Conservation (phyloP, 2,329 filamentous ascomycete genomes). For the Colletotrichum sp. region DNA sequence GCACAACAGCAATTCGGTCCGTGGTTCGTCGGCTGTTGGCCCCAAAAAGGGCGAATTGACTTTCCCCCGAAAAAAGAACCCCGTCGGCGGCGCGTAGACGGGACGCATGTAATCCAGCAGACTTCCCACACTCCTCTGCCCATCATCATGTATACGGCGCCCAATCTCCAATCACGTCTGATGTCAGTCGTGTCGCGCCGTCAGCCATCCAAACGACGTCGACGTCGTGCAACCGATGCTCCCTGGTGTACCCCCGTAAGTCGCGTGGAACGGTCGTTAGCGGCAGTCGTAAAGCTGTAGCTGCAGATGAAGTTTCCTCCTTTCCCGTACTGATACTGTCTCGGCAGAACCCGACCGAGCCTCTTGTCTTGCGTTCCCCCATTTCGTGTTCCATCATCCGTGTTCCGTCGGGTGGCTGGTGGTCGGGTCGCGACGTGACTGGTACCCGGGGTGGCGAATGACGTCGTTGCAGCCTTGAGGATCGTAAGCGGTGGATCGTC, state of each 20-base stretch:
- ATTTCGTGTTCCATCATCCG: background rate
- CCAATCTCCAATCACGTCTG: background rate
- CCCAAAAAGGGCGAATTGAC: background rate
- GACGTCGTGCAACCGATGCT: background rate
- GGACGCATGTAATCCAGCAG: background rate
- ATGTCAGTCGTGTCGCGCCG: background rate
- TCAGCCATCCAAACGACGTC: background rate
- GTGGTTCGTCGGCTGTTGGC: background rate
- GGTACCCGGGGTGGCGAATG: constrained; percentile 11
- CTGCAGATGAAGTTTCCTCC: background rate
- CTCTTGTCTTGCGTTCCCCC: background rate
- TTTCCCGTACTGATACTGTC: background rate
- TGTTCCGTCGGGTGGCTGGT: background rate
- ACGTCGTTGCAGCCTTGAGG: constrained; percentile 3
- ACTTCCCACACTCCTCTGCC: background rate
- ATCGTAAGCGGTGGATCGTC: background rate
- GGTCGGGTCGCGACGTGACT: background rate
- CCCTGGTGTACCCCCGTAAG: background rate
- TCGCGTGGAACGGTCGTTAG: background rate
- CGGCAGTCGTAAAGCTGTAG: background rate
- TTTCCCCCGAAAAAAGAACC: background rate
- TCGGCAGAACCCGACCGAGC: background rate
- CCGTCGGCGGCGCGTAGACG: background rate
- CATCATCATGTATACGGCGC: background rate
- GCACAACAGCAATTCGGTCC: background rate